Evolutionary conservation across 805 yeast genomes (phyloP).

Genomic region (Schwanniomyces pseudopolymorphus): DNA sequence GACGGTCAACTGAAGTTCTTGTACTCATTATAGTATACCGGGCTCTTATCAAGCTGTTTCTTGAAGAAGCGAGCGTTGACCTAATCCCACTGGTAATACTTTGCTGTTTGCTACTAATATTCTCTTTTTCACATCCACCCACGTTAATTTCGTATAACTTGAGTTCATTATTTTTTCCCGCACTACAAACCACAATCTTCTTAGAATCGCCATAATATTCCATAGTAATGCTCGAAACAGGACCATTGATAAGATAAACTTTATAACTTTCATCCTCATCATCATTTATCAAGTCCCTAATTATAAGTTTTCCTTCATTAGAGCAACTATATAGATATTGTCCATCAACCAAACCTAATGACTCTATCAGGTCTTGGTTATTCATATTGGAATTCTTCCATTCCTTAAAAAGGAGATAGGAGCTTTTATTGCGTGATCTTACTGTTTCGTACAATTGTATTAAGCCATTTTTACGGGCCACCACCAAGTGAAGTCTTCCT

Average conservation of each 20-base stretch:
- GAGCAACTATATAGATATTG: conserved; percentile 34
- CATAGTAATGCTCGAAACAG: conserved; percentile 21
- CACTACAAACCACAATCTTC: conserved; percentile 18
- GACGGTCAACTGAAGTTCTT: conserved; percentile 5
- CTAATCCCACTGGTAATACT: not conserved
- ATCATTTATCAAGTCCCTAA: conserved; percentile 37
- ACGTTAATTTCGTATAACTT: conserved; percentile 22
- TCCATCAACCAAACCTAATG: conserved; percentile 23
- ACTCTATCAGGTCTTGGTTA: conserved; percentile 22
- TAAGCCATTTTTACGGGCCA: conserved; percentile 25
- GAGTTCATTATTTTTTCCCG: conserved; percentile 28
- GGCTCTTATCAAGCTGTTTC: conserved; percentile 6
- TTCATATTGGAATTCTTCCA: conserved; percentile 29
- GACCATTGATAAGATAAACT: conserved; percentile 23
- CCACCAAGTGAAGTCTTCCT: conserved; percentile 18
- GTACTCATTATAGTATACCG: conserved; percentile 4
- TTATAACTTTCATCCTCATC: conserved; percentile 30
- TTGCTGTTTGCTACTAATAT: not conserved
- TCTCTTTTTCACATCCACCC: not conserved
- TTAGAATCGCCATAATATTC: conserved; percentile 6
- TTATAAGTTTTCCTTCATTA: conserved; percentile 29
- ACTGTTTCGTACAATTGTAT: conserved; percentile 27
- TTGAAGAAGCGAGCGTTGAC: not conserved
- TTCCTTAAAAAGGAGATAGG: conserved; percentile 27
- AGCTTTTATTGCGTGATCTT: conserved; percentile 2